Conservation (phyloP, 768 basidiomycete genomes). For the Pilatotrama ljubarskyi region DNA sequence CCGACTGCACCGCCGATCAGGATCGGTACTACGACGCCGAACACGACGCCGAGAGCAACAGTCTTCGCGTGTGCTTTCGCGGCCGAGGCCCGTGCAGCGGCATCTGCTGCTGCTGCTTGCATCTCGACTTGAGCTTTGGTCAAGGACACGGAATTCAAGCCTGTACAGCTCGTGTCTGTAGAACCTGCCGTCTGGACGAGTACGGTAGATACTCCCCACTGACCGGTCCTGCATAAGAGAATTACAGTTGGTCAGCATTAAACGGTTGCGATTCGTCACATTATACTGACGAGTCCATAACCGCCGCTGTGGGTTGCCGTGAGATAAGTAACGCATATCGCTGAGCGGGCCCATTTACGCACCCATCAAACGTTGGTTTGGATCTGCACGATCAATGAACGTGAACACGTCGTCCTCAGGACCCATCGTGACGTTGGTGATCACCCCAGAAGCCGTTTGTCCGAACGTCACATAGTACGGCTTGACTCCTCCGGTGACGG, state of each 20-base stretch:
- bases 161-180: slow-evolving; percentile 34
- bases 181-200: slow-evolving; percentile 30
- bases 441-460: slow-evolving; percentile 37
- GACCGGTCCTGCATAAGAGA: slow-evolving; percentile 37
- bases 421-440: slow-evolving; percentile 45
- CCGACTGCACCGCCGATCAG: slow-evolving; percentile 28
- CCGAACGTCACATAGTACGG: slow-evolving; percentile 48
- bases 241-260: not conserved
- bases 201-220: slow-evolving; percentile 32
- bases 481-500: slow-evolving; percentile 43
- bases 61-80: slow-evolving; percentile 24
- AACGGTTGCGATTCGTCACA: not conserved
- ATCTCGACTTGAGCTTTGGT: slow-evolving; percentile 27
- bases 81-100: slow-evolving; percentile 9
- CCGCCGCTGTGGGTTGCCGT: slow-evolving; percentile 19
- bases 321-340: too few species aligned
- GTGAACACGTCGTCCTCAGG: slow-evolving; percentile 40
- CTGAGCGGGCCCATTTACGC: slow-evolving; percentile 19
- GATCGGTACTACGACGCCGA: slow-evolving; percentile 32
- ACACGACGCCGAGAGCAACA: slow-evolving; percentile 35
- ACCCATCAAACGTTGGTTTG: slow-evolving; percentile 43
- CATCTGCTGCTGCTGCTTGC: slow-evolving; percentile 21
- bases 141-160: slow-evolving; percentile 33
- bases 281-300: slow-evolving; percentile 42
- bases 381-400: slow-evolving; percentile 43